Evolutionary conservation across 2,329 filamentous ascomycete species (phyloP).

Genomic region (Rutstroemia sp.): DNA sequence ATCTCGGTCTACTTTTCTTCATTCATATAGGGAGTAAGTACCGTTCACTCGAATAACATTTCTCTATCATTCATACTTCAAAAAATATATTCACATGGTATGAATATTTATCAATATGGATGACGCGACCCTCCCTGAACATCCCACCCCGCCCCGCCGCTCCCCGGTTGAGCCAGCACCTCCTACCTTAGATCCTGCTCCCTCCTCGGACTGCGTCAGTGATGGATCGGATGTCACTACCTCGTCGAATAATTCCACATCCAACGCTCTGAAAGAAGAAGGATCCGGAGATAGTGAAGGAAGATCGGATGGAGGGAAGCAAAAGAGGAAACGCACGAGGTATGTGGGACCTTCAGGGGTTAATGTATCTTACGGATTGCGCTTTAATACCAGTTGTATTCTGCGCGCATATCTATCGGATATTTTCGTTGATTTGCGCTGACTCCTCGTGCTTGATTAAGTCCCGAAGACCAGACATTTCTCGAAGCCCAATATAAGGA

Average conservation of each 20-base stretch:
- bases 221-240: constrained; percentile 17
- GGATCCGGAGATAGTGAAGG: constrained; percentile 17
- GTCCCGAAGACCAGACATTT: constrained; percentile 80
- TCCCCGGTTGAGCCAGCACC: constrained; percentile 5
- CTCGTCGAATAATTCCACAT: constrained; percentile 14
- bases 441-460: constrained; percentile 32
- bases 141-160: constrained; percentile 21
- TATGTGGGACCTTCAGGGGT: constrained; percentile 33
- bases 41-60: neutral
- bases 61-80: neutral
- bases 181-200: constrained; percentile 9
- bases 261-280: constrained; percentile 19
- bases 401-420: neutral
- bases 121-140: constrained; percentile 27
- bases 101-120: constrained; percentile 19
- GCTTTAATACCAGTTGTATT: neutral
- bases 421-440: constrained; percentile 6
- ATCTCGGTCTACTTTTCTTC: neutral
- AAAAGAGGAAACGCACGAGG: constrained; percentile 56
- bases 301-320: constrained; percentile 30
- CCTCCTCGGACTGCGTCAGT: constrained; percentile 13
- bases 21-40: neutral
- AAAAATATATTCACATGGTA: neutral
- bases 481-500: constrained; percentile 78
- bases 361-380: neutral